These are phyloP conservation scores for Kondoa malvinella DNA, from an alignment of 768 basidiomycete genomes.

Conservation along the genomic window DNA sequence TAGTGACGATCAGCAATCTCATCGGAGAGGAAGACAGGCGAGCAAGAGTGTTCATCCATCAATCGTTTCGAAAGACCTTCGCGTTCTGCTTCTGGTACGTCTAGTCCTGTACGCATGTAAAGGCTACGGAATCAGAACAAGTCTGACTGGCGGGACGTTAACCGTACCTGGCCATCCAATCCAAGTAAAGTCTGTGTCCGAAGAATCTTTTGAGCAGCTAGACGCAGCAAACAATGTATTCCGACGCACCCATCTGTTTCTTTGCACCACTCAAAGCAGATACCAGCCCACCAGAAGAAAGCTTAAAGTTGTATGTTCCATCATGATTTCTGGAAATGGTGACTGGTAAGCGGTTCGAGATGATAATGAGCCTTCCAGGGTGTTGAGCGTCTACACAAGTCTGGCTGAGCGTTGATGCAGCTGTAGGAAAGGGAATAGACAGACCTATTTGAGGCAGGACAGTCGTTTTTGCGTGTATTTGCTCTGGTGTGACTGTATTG, in stretches of 20 bases:
- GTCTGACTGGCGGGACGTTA: not conserved
- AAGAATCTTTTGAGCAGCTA: not conserved
- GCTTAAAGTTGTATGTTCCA: constrained; percentile 87
- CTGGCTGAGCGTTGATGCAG: not conserved
- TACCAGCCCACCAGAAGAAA: constrained; percentile 95
- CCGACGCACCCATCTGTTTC: constrained; percentile 52
- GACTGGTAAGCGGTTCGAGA: constrained; percentile 77
- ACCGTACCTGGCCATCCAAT: constrained; percentile 28
- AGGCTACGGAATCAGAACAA: constrained; percentile 3
- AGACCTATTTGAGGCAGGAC: too few relatives aligned
- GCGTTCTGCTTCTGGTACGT: constrained; percentile 85
- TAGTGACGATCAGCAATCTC: constrained; percentile 97
- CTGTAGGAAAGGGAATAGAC: not conserved
- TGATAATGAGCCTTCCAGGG: constrained; percentile 26
- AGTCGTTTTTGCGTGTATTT: too few relatives aligned
- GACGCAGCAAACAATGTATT: not conserved
- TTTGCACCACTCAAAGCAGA: constrained; percentile 95
- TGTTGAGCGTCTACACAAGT: not conserved
- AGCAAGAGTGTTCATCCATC: constrained; percentile 86
- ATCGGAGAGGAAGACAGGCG: constrained; percentile 93
- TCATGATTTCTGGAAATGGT: constrained; percentile 51
- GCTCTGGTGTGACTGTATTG: too few relatives aligned
- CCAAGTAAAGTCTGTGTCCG: constrained; percentile 48
- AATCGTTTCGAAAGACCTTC: constrained; percentile 75
- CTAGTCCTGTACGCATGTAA: constrained; percentile 39